Conservation (phyloP, 2,329 filamentous ascomycete genomes). For the Claviceps purpurea region DNA sequence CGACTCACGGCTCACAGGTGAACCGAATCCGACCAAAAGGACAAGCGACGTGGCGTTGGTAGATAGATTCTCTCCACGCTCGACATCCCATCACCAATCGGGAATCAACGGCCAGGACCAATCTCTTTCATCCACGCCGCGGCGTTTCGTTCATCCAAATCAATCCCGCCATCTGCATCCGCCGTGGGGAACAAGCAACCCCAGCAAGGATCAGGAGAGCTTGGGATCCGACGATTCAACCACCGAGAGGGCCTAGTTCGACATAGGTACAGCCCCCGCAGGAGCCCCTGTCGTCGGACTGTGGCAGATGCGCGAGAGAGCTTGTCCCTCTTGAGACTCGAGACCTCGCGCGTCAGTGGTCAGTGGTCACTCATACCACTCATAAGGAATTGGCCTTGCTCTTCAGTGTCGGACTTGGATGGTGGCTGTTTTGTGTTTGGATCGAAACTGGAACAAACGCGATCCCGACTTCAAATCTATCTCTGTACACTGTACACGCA, state of each 20-base stretch:
- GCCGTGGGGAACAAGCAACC: not conserved
- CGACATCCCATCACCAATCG: constrained; percentile 2
- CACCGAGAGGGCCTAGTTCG: not conserved
- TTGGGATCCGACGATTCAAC: not conserved
- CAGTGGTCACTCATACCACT: not conserved
- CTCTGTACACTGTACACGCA: not conserved
- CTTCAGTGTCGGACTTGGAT: not conserved
- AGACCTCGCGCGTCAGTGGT: not conserved
- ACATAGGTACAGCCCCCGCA: constrained; percentile 1
- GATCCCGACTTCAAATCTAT: not conserved
- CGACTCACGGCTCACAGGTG: too few species aligned
- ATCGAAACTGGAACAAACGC: not conserved
- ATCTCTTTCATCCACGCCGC: not conserved
- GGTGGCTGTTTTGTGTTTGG: not conserved
- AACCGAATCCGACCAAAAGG: too few species aligned
- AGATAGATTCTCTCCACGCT: not conserved
- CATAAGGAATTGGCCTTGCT: constrained; percentile 1
- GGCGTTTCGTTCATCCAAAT: not conserved
- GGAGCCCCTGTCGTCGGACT: constrained; percentile 1
- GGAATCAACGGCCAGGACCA: not conserved
- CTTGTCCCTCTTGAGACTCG: not conserved
- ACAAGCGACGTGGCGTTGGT: not conserved
- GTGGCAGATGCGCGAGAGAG: not conserved
- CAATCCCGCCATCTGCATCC: not conserved
- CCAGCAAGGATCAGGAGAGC: not conserved